Conservation (phyloP, 305 asterid species). For the Plantago rigida region DNA sequence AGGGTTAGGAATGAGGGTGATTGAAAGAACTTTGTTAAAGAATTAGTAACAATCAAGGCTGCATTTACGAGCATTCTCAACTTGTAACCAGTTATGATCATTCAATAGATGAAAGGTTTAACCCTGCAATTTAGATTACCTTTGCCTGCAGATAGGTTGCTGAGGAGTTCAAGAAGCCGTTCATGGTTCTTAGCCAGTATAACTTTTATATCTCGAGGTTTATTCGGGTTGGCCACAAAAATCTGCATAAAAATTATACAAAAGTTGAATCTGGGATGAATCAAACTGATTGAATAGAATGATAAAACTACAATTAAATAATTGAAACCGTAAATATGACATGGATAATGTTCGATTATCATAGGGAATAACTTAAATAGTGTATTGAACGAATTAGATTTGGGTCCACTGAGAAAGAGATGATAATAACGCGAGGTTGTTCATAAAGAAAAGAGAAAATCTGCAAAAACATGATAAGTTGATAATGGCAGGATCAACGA, state of each 20-base stretch:
- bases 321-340: constrained; percentile 9
- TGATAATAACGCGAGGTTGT: background rate
- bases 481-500: background rate
- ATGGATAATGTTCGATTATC: constrained; percentile 4
- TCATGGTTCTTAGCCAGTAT: constrained; percentile 81
- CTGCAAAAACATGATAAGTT: background rate
- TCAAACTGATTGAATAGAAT: constrained; percentile 9
- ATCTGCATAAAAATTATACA: constrained; percentile 41
- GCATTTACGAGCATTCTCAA: background rate
- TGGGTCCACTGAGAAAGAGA: background rate
- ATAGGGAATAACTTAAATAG: background rate
- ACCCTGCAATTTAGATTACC: constrained; percentile 34
- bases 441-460: background rate
- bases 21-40: constrained; percentile 23
- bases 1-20: background rate
- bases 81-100: background rate
- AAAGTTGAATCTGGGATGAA: constrained; percentile 18
- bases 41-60: constrained; percentile 9
- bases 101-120: constrained; percentile 3
- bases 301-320: constrained; percentile 15
- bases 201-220: constrained; percentile 79
- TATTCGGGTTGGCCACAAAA: constrained; percentile 93
- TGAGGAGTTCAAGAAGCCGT: constrained; percentile 62
- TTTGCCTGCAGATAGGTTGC: constrained; percentile 68
- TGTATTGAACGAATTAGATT: background rate